Evolutionary conservation across 179 eudicot genomes (phyloP), one percentile per base, ranked within the genome.

Genomic region (Silene vulgaris): DNA sequence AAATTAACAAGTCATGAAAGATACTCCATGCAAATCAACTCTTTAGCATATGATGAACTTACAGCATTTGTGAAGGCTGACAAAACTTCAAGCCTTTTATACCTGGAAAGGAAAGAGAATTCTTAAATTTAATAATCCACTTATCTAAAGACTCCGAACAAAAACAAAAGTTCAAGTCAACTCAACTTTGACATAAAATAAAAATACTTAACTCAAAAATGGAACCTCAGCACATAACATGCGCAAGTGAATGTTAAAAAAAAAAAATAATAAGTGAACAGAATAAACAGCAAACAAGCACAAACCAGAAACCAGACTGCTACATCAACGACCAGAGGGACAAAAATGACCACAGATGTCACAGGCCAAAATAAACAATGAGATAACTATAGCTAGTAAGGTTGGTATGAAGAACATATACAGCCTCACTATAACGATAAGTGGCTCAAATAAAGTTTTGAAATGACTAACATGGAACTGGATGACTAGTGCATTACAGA

Each of bases 21-120:
- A 20, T 5, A 21, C 71, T 19, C 3, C 26, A 67, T 0, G 16
- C 30, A 45, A n/a, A 68, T 40, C 54, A 68, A 11, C 56, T 19
- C 56, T 43, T 1, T 67, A 76, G 37, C 4, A 63, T 43, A 69
- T 52, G 76, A 73, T 68, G n/a, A 78, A 90, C 99, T 95, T 90
- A 95, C 99, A 86, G 97, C 90, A 85, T 92, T 95, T 56, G 99
- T 95, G 82, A 95, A 95, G 75, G 99, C 99, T 75, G 99, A 74
- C 79, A 95, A 85, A 81, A 95, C 99, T 81, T 95, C 99, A 75
- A 95, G 86, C 85, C 99, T 88, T 81, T 89, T 95, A 81, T 92
- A 95, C 91, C 99, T 95, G 88, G 67, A 74, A 83, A 56, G 65
- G 65, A 61, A 32, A 78, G 54, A 35, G 29, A 71, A 29, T 16